A percentile compares a stretch with the other conserved stretches of the same genome.
Evolutionary conservation across 768 basidiomycete genomes (phyloP).

Genomic region (Lepiota venenata): DNA sequence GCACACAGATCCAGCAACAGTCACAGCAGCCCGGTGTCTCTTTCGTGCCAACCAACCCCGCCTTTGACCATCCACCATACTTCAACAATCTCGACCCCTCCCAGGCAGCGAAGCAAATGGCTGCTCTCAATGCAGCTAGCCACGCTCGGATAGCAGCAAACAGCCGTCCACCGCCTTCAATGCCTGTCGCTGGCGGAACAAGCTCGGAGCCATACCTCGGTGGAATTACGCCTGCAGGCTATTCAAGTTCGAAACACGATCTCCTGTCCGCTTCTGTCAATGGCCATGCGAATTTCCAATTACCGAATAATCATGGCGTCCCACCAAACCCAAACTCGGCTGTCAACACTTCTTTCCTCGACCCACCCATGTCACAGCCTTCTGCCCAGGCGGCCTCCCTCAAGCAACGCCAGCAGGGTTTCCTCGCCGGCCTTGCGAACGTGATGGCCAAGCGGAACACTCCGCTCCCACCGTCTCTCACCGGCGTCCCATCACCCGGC

Average conservation of each 20-base stretch:
- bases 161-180: conserved; percentile 32
- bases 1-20: conserved; percentile 21
- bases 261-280: conserved; percentile 31
- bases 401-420: conserved; percentile 56
- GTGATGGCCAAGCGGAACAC: conserved; percentile 52
- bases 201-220: conserved; percentile 68
- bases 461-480: conserved; percentile 77
- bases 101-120: conserved; percentile 77
- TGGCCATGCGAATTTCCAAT: conserved; percentile 42
- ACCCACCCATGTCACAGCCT: conserved; percentile 37
- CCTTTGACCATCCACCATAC: conserved; percentile 34
- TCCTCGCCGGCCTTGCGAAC: conserved; percentile 57
- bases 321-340: conserved; percentile 32
- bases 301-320: conserved; percentile 37
- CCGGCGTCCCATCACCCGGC: conserved; percentile 50
- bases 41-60: conserved; percentile 25
- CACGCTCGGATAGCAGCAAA: conserved; percentile 58
- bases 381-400: conserved; percentile 28
- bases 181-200: conserved; percentile 47
- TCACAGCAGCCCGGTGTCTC: conserved; percentile 28
- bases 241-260: conserved; percentile 43
- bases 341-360: conserved; percentile 39
- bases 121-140: conserved; percentile 64
- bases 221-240: conserved; percentile 46
- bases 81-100: conserved; percentile 61